Conservation (phyloP, 495 filamentous ascomycete species). For the Articulospora tetracladia region DNA sequence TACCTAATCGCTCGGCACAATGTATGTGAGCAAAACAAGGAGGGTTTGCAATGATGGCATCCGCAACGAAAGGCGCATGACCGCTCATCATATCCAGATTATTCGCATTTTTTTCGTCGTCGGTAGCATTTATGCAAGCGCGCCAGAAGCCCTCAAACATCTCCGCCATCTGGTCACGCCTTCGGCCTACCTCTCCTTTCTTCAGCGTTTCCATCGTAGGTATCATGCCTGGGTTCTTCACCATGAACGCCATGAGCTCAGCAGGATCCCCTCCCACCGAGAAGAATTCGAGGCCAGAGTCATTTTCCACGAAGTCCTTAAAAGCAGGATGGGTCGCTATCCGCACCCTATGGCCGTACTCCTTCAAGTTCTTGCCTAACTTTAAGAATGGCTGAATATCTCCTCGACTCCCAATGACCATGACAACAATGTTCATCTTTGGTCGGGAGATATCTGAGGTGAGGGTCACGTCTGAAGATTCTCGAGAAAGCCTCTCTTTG, state of each 20-base stretch:
- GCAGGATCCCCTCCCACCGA: constrained; percentile 67
- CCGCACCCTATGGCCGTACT: constrained; percentile 66
- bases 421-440: constrained; percentile 69
- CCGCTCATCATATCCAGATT: constrained; percentile 53
- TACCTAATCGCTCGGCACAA: constrained; percentile 59
- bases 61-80: constrained; percentile 56
- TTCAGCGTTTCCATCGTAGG: constrained; percentile 61
- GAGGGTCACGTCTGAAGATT: constrained; percentile 12
- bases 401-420: constrained; percentile 73
- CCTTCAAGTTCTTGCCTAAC: constrained; percentile 63
- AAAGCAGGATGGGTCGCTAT: constrained; percentile 69
- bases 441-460: constrained; percentile 31
- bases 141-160: constrained; percentile 62
- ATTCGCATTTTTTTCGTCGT: constrained; percentile 44
- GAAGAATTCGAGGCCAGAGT: constrained; percentile 65
- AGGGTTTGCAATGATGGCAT: constrained; percentile 70
- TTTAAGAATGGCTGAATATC: constrained; percentile 77
- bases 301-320: constrained; percentile 61
- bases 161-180: constrained; percentile 57
- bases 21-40: constrained; percentile 64
- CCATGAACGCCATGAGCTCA: constrained; percentile 79
- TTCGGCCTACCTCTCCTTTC: constrained; percentile 57
- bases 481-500: constrained; percentile 10
- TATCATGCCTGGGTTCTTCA: constrained; percentile 72
- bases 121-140: constrained; percentile 51